Conservation (phyloP, 2,329 filamentous ascomycete genomes). For the Alternaria tenuissima region DNA sequence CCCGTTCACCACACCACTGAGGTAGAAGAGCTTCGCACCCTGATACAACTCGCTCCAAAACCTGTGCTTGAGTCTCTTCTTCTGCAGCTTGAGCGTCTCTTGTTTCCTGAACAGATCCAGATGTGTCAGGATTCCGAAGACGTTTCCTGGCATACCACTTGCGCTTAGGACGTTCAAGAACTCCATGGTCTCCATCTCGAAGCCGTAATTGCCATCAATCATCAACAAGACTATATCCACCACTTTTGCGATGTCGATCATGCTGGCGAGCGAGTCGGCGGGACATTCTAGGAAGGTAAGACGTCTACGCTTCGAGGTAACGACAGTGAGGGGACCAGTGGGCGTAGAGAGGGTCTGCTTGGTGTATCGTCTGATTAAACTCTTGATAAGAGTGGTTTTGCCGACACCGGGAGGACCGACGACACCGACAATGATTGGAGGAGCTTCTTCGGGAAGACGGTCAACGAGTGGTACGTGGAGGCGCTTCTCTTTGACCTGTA, state of each 20-base stretch:
- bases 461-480: constrained; percentile 97
- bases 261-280: constrained; percentile 89
- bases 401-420: constrained; percentile 94
- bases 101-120: constrained; percentile 95
- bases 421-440: constrained; percentile 89
- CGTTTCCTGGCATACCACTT: constrained; percentile 97
- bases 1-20: constrained; percentile 95
- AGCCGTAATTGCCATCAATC: constrained; percentile 98
- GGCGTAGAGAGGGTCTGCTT: constrained; percentile 94
- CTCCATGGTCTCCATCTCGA: constrained; percentile 99
- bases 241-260: constrained; percentile 97
- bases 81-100: constrained; percentile 87
- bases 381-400: constrained; percentile 96
- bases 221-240: constrained; percentile 96
- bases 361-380: constrained; percentile 89
- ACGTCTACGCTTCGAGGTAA: constrained; percentile 93
- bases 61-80: constrained; percentile 94
- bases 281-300: constrained; percentile 97
- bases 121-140: constrained; percentile 96
- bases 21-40: constrained; percentile 94
- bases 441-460: constrained; percentile 92
- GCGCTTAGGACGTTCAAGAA: constrained; percentile 93
- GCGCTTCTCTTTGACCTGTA: constrained; percentile 89
- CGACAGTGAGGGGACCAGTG: constrained; percentile 90
- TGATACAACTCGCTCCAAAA: constrained; percentile 98